Percentiles rank a stretch among this genome's conserved stretches.
These are phyloP conservation scores for Cercospora zeina DNA, from an alignment of 2,329 filamentous ascomycete genomes.

Conservation along the genomic window DNA sequence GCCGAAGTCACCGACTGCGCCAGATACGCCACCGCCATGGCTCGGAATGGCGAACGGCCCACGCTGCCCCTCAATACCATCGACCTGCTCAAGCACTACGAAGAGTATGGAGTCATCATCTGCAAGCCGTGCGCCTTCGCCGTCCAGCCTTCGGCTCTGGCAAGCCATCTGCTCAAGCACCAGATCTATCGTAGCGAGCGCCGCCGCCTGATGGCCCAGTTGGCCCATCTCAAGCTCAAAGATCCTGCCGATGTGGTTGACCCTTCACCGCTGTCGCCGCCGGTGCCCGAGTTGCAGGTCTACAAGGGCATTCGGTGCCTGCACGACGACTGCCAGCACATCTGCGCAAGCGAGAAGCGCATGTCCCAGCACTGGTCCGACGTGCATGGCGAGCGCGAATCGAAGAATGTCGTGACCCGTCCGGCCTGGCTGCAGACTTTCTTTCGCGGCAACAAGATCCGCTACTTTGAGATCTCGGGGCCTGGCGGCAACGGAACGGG, in stretches of 20 bases:
- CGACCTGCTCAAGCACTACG: constrained; percentile 23
- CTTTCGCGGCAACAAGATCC: constrained; percentile 29
- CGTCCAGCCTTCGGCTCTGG: constrained; percentile 24
- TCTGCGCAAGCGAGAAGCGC: constrained; percentile 27
- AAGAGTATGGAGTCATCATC: constrained; percentile 25
- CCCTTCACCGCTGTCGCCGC: constrained; percentile 14
- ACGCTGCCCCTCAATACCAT: neutral
- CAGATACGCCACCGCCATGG: neutral
- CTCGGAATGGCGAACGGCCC: constrained; percentile 3
- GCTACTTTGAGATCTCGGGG: constrained; percentile 27
- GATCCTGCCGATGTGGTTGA: constrained; percentile 19
- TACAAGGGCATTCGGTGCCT: constrained; percentile 22
- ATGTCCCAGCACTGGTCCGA: constrained; percentile 28
- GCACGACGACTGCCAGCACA: constrained; percentile 20
- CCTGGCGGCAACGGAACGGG: constrained; percentile 5
- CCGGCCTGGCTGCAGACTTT: constrained; percentile 28
- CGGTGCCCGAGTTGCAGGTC: constrained; percentile 22
- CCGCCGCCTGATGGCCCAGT: constrained; percentile 18
- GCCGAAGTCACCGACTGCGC: neutral
- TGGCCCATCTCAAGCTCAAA: constrained; percentile 22
- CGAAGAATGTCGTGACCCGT: constrained; percentile 22
- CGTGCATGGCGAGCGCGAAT: constrained; percentile 25
- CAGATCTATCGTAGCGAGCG: constrained; percentile 27
- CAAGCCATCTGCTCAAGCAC: constrained; percentile 25
- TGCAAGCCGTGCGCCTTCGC: constrained; percentile 27